Conservation (phyloP, 208 protist genomes). For the Leishmania tarentolae region DNA sequence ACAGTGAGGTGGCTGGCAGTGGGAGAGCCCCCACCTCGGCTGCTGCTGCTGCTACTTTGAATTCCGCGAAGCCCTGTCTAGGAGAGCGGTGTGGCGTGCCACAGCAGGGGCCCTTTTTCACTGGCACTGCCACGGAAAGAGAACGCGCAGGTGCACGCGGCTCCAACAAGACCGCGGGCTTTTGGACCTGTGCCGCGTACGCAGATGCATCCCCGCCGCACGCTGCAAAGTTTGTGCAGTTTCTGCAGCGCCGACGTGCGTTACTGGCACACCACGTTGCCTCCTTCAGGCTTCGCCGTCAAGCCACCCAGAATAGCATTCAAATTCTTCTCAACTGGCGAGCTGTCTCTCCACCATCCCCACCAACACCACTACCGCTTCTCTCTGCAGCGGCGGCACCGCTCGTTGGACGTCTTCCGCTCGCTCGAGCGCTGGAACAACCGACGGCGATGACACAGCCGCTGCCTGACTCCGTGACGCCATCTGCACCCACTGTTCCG, state of each 20-base stretch:
- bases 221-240: background rate
- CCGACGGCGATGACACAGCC: background rate
- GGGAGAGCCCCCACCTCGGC: background rate
- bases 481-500: background rate
- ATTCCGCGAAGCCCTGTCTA: background rate
- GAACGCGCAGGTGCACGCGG: background rate
- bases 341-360: background rate
- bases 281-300: constrained; percentile 18
- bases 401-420: background rate
- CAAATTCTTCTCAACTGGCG: constrained; percentile 32
- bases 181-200: constrained; percentile 18
- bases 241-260: background rate
- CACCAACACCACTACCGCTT: background rate
- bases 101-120: background rate
- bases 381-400: background rate
- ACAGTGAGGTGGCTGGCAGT: background rate
- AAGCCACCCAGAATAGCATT: constrained; percentile 16
- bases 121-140: background rate
- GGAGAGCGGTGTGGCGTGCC: background rate
- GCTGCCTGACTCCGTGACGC: background rate
- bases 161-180: background rate
- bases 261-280: constrained; percentile 12
- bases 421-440: background rate
- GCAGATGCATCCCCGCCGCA: background rate
- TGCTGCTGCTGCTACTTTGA: background rate